phyloP scores from a whole-genome alignment of 225 moss, liverwort and hornwort genomes.

The Bryum argenteum region DNA sequence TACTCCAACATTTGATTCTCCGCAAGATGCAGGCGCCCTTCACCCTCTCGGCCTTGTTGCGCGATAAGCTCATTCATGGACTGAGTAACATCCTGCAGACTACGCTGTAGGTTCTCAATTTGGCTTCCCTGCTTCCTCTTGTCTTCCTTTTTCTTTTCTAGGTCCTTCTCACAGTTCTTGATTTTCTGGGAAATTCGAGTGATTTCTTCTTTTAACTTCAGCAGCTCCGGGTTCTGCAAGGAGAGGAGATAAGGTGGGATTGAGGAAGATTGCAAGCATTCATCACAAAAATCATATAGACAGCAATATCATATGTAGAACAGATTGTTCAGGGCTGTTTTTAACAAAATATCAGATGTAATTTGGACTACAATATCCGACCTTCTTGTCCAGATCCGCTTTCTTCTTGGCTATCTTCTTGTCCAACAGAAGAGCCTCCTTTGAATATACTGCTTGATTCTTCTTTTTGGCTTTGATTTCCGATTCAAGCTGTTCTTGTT shows the following conservation, averaged over 20 bases:
- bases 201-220: slow-evolving; percentile 93
- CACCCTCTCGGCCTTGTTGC: slow-evolving; percentile 81
- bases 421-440: slow-evolving; percentile 74
- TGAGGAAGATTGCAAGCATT: background rate
- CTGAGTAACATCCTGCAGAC: slow-evolving; percentile 75
- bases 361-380: slow-evolving; percentile 30
- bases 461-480: slow-evolving; percentile 80
- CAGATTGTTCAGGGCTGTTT: slow-evolving; percentile 1
- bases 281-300: background rate
- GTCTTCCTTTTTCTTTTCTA: slow-evolving; percentile 93
- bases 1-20: slow-evolving; percentile 91
- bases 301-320: background rate
- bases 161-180: slow-evolving; percentile 85
- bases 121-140: slow-evolving; percentile 88
- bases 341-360: background rate
- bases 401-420: slow-evolving; percentile 81
- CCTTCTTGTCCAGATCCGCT: slow-evolving; percentile 95
- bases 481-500: slow-evolving; percentile 76
- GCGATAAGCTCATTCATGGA: slow-evolving; percentile 81
- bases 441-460: slow-evolving; percentile 78
- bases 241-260: slow-evolving; percentile 2
- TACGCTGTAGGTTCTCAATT: slow-evolving; percentile 78
- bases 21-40: slow-evolving; percentile 79
- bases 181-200: slow-evolving; percentile 83
- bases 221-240: slow-evolving; percentile 80